Conservation (phyloP, 331 rosid species). For the Malus hybrid region DNA sequence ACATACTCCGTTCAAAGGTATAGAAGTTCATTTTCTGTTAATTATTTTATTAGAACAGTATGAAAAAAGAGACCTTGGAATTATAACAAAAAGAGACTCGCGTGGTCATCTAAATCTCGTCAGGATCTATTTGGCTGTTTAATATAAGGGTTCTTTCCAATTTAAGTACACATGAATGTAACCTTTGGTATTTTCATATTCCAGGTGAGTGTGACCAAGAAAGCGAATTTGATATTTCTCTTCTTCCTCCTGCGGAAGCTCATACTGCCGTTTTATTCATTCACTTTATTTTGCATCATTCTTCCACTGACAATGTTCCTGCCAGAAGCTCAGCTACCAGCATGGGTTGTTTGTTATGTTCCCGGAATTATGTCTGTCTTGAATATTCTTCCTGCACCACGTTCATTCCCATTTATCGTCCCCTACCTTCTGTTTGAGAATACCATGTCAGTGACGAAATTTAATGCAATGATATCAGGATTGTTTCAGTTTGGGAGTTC, state of each 20-base stretch:
- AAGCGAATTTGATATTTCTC: constrained; percentile 76
- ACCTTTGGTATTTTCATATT: constrained; percentile 5
- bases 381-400: constrained; percentile 82
- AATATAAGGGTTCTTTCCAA: not conserved
- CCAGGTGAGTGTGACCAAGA: constrained; percentile 84
- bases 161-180: not conserved
- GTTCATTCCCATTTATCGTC: constrained; percentile 83
- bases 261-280: constrained; percentile 90
- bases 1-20: constrained; percentile 92
- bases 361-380: constrained; percentile 90
- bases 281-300: constrained; percentile 96
- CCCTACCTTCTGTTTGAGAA: constrained; percentile 43
- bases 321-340: constrained; percentile 97
- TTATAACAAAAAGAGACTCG: not conserved
- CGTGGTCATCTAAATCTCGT: not conserved
- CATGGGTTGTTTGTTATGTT: constrained; percentile 94
- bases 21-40: not conserved
- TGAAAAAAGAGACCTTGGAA: too few relatives aligned
- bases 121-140: not conserved
- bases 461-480: constrained; percentile 98
- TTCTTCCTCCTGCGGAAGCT: constrained; percentile 97
- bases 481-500: constrained; percentile 85
- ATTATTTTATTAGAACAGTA: not conserved
- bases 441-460: constrained; percentile 84
- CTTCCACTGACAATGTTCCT: constrained; percentile 98